Conservation (phyloP, 2,329 filamentous ascomycete genomes). For the Talaromyces sp. region DNA sequence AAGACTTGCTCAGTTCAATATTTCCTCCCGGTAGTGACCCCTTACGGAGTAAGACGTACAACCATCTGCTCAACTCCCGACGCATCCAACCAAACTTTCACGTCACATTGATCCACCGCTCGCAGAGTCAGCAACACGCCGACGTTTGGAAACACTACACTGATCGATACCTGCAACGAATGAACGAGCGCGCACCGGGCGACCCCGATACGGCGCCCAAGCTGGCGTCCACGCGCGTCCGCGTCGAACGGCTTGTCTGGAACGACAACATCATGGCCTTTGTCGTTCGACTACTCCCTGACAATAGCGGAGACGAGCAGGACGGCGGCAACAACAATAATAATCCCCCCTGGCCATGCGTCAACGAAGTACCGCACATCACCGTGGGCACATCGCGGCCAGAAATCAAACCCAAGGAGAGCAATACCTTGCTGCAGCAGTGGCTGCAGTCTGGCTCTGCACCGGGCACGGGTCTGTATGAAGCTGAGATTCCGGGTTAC, state of each 20-base stretch:
- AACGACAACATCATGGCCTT: conserved; percentile 87
- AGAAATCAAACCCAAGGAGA: conserved; percentile 84
- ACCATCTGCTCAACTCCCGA: conserved; percentile 64
- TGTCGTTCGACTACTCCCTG: conserved; percentile 62
- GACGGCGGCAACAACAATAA: not conserved
- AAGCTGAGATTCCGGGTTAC: conserved; percentile 50
- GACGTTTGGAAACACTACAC: conserved; percentile 72
- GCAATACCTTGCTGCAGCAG: conserved; percentile 71
- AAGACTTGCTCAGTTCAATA: conserved; percentile 59
- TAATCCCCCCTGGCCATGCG: conserved; percentile 55
- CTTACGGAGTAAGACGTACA: conserved; percentile 63
- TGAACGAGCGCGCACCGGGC: conserved; percentile 22
- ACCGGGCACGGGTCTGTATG: conserved; percentile 49
- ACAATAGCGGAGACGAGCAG: conserved; percentile 20
- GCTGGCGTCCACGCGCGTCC: conserved; percentile 39
- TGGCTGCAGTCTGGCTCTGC: conserved; percentile 64
- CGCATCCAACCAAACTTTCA: conserved; percentile 85
- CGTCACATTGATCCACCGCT: conserved; percentile 86
- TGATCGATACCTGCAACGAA: conserved; percentile 48
- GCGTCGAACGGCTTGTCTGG: conserved; percentile 67
- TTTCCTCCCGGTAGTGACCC: conserved; percentile 52
- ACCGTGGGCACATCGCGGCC: conserved; percentile 77
- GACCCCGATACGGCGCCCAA: conserved; percentile 25
- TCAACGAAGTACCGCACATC: conserved; percentile 77
- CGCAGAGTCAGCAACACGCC: conserved; percentile 54